These are phyloP conservation scores for Patellifolia procumbens DNA, from an alignment of 179 eudicot genomes.

Conservation along the genomic window DNA sequence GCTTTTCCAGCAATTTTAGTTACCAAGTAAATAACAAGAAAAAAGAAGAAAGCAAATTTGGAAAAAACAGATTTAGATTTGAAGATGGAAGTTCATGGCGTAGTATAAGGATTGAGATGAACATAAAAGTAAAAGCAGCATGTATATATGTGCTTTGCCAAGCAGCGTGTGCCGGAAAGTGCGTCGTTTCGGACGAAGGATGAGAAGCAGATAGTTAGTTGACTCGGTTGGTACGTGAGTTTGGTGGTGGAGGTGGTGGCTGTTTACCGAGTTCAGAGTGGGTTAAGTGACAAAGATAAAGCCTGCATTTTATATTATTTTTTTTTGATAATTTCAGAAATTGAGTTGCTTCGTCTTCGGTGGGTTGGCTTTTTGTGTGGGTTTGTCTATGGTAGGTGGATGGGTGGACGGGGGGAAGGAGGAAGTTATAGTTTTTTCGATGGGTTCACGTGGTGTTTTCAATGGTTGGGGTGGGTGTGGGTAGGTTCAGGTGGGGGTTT, in stretches of 20 bases:
- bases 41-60: neutral
- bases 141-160: constrained; percentile 50
- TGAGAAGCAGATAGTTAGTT: constrained; percentile 35
- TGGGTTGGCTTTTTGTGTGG: no score
- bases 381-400: no score
- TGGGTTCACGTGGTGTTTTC: no score
- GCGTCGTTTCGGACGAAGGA: constrained; percentile 28
- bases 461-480: no score
- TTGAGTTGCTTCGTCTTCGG: no score
- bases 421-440: no score
- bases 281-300: constrained; percentile 36
- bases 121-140: no score
- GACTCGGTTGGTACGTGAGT: constrained; percentile 16
- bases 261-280: constrained; percentile 20
- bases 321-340: neutral
- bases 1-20: constrained; percentile 27
- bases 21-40: neutral
- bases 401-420: no score
- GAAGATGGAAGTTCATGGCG: neutral
- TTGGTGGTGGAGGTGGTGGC: constrained; percentile 18
- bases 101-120: no score
- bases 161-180: constrained; percentile 46
- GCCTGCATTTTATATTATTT: constrained; percentile 36
- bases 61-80: neutral
- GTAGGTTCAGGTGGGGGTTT: no score